phyloP scores from a whole-genome alignment of 352 stramenopile genomes.

The Phytophthora cactorum region DNA sequence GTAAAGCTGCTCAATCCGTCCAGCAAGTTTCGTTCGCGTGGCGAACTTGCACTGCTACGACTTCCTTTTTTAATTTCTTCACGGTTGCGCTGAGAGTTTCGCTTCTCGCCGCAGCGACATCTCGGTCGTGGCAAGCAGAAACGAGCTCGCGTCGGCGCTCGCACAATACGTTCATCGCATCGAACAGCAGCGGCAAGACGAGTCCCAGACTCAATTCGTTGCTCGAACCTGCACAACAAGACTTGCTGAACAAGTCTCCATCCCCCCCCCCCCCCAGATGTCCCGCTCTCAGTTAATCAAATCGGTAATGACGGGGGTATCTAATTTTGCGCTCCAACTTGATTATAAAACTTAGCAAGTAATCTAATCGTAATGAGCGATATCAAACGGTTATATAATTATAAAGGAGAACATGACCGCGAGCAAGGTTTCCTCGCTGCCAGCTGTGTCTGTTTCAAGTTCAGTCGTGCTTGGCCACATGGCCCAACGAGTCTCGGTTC shows the following conservation, averaged over 20 bases:
- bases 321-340: background rate
- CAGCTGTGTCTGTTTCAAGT: slow-evolving; percentile 20
- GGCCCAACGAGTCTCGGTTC: background rate
- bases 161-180: slow-evolving; percentile 8
- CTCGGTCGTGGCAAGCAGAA: slow-evolving; percentile 1
- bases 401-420: background rate
- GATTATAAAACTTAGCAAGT: background rate
- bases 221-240: too few species aligned
- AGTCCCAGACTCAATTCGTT: too few species aligned
- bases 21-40: background rate
- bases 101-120: background rate
- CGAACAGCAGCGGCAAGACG: slow-evolving; percentile 11
- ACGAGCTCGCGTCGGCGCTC: background rate
- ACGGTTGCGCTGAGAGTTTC: background rate
- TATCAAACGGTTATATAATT: background rate
- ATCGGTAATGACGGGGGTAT: background rate
- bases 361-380: background rate
- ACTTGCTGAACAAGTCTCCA: too few species aligned
- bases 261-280: background rate
- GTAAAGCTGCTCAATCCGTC: background rate
- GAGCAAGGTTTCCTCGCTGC: slow-evolving; percentile 9
- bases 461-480: slow-evolving; percentile 21
- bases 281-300: slow-evolving; percentile 19
- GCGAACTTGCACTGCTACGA: background rate
- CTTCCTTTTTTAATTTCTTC: background rate